Conservation (phyloP, 2,329 filamentous ascomycete species). For the Fusarium begoniae region DNA sequence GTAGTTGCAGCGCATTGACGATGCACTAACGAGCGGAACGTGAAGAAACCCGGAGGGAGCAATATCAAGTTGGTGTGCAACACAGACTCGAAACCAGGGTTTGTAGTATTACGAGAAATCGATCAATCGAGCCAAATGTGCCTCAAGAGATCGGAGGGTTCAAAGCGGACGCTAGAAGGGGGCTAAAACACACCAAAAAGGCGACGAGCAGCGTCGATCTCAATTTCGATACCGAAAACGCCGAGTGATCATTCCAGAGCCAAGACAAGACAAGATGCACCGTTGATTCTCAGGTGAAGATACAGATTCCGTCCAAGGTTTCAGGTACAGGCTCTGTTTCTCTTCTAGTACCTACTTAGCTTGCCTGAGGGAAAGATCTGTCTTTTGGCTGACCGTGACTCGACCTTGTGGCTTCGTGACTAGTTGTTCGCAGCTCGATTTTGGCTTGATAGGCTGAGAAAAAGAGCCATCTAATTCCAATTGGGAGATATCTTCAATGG, state of each 20-base stretch:
- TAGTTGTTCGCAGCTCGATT: background rate
- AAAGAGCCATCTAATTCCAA: slow-evolving; percentile 6
- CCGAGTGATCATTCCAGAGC: slow-evolving; percentile 23
- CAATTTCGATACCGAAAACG: slow-evolving; percentile 29
- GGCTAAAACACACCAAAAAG: slow-evolving; percentile 21
- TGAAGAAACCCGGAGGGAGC: background rate
- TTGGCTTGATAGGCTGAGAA: background rate
- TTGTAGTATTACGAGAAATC: slow-evolving; percentile 13
- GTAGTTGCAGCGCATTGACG: background rate
- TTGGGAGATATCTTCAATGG: background rate
- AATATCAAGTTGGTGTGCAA: slow-evolving; percentile 9
- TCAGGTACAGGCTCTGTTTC: slow-evolving; percentile 9
- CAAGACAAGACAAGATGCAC: slow-evolving; percentile 10
- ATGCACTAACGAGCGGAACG: background rate
- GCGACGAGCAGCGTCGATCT: slow-evolving; percentile 21
- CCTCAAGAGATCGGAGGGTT: slow-evolving; percentile 24
- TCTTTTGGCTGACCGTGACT: background rate
- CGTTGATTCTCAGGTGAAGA: slow-evolving; percentile 17
- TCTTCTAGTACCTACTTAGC: background rate
- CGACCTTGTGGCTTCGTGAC: background rate
- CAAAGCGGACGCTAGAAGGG: slow-evolving; percentile 13
- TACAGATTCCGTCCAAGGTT: slow-evolving; percentile 2
- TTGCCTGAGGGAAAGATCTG: background rate
- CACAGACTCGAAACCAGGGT: slow-evolving; percentile 16
- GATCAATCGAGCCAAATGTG: slow-evolving; percentile 24